Conservation (phyloP, 495 filamentous ascomycete species). For the Tuber borchii region DNA sequence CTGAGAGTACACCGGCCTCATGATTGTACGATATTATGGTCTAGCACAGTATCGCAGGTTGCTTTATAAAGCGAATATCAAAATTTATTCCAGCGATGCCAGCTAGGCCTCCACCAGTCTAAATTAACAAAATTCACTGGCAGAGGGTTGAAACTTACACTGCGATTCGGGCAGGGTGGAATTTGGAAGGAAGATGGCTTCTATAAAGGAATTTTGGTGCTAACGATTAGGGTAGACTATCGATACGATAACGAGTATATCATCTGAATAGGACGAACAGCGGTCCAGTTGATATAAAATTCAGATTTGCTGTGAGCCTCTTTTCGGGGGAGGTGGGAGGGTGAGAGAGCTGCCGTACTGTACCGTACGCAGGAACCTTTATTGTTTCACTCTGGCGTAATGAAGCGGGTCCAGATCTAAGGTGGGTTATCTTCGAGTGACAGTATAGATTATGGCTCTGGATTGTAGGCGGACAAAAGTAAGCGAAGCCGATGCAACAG, state of each 20-base stretch:
- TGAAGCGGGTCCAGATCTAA: neutral
- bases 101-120: no score
- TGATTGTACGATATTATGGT: neutral
- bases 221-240: neutral
- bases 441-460: neutral
- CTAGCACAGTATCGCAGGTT: neutral
- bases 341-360: neutral
- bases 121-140: neutral
- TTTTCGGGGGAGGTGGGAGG: neutral
- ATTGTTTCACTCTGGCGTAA: neutral
- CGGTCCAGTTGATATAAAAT: neutral
- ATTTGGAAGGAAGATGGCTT: neutral
- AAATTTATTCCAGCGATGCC: no score
- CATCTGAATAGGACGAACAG: neutral
- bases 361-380: neutral
- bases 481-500: no score
- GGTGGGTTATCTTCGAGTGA: neutral
- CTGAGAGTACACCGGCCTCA: neutral
- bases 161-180: neutral
- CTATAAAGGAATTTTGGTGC: neutral
- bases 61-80: neutral
- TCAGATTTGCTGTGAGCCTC: neutral
- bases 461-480: no score
- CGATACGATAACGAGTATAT: neutral
- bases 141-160: neutral